Base-by-base conservation (phyloP, 768 basidiomycete genomes). In the Hortiboletus campestris region DNA sequence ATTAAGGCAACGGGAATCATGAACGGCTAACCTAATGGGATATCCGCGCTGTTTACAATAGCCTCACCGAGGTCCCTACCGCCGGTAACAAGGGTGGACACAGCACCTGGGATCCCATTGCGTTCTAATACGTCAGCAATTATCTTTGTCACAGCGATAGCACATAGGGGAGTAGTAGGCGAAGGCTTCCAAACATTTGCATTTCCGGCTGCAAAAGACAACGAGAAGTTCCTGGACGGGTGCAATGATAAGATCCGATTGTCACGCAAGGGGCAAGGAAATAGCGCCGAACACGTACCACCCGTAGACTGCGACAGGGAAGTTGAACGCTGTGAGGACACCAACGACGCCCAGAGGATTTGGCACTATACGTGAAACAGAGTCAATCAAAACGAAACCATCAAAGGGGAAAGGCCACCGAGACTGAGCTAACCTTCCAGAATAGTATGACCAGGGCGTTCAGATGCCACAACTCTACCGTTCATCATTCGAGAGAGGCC, bases 161-260 rank as follows among this genome's bases (percentile, higher is more conserved):
- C 80, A 68, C 87, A 95, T 35, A 96, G 73, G 4, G 95, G 87
- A 0, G 95, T 98, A 3, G 81, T 89, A 2, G 88, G 91, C 0
- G 94, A 89, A 8, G 95, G 95, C 68, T 98, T 98, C 95, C 95
- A 98, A 44, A 98, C 70, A 0, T 93, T 95, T 2, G 93, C 87
- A 71, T 98, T 98, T 17, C 94, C 94, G 29, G 90, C 88, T 2
- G 91, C 88, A 55, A 98, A 74, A 5, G 94, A 91, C 22, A 98
- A 78, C 2, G 93, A 83, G 47, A 96, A 75, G 72, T 98, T 98
- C 94, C 94, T 94, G 65, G 31, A 38, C 14, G 49, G 38, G 19
- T 7, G n/a, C 48, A 57, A 45, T 20, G 55, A 42, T 51, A 32
- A 67, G 51, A 59, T 55, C 45, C 46, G 35, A 39, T 38, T 25